These are phyloP conservation scores for Paulinella micropora DNA, from an alignment of 78 protist genomes.

Conservation along the genomic window DNA sequence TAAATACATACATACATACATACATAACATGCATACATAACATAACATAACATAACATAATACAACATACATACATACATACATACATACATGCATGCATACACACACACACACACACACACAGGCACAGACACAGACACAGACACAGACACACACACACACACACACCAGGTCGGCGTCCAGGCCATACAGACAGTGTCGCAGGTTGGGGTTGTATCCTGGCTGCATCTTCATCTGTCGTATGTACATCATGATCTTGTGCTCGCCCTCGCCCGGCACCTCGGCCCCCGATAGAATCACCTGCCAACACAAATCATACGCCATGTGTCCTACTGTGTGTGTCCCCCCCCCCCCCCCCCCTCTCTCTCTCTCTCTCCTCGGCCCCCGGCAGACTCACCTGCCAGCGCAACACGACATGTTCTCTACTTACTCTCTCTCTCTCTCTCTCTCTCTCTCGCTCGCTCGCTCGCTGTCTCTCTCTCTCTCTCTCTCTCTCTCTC, in stretches of 20 bases:
- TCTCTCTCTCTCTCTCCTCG: constrained; percentile 6
- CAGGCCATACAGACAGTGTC: constrained; percentile 80
- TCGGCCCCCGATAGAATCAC: constrained; percentile 37
- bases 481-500: background rate
- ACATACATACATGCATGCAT: too few species aligned
- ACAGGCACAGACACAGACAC: too few species aligned
- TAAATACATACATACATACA: too few species aligned
- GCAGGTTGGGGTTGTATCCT: constrained; percentile 49
- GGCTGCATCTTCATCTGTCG: constrained; percentile 50
- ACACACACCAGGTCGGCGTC: constrained; percentile 93
- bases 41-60: too few species aligned
- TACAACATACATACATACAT: too few species aligned
- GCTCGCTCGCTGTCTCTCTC: background rate
- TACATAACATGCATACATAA: too few species aligned
- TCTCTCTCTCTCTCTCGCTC: background rate
- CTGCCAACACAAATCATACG: background rate
- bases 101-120: too few species aligned
- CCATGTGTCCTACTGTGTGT: background rate
- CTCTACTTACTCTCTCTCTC: background rate
- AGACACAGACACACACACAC: too few species aligned
- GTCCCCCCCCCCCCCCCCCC: background rate
- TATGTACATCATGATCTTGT: constrained; percentile 83
- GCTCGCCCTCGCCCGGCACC: constrained; percentile 68
- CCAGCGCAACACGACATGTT: background rate
- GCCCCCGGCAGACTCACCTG: constrained; percentile 28